Evolutionary conservation across 352 stramenopile genomes (phyloP).

Genomic region (Phytophthora kernoviae): DNA sequence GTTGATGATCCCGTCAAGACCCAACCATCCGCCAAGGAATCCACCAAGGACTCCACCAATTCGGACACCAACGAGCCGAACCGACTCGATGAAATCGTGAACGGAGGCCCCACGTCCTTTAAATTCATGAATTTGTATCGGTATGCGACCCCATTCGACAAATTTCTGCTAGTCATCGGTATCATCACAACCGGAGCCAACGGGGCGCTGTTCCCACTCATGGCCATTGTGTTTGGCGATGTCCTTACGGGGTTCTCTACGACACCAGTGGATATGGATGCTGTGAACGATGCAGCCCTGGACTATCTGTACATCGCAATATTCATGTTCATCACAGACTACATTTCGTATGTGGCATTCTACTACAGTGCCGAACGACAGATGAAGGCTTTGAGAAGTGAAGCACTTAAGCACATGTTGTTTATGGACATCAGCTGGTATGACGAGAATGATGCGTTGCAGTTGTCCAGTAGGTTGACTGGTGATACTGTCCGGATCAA

Average conservation of each 20-base stretch:
- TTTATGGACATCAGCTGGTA: conserved; percentile 52
- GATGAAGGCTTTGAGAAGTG: conserved; percentile 39
- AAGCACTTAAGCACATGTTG: conserved; percentile 45
- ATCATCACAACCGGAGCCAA: conserved; percentile 31
- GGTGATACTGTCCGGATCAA: conserved; percentile 47
- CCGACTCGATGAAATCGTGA: conserved; percentile 20
- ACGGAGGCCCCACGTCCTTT: conserved; percentile 31
- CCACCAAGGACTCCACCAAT: conserved; percentile 16
- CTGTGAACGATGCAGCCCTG: conserved; percentile 28
- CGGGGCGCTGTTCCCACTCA: conserved; percentile 43
- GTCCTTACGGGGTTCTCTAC: conserved; percentile 32
- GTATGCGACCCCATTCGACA: conserved; percentile 41
- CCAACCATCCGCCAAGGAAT: conserved; percentile 6
- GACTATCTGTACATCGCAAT: conserved; percentile 42
- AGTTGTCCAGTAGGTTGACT: conserved; percentile 36
- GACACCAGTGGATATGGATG: conserved; percentile 31
- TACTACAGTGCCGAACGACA: conserved; percentile 43
- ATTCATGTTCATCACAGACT: conserved; percentile 42
- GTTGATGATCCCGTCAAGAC: conserved; percentile 5
- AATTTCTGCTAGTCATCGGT: conserved; percentile 29
- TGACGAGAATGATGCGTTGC: conserved; percentile 35
- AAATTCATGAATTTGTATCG: conserved; percentile 42
- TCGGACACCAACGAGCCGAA: conserved; percentile 22
- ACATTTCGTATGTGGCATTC: conserved; percentile 38
- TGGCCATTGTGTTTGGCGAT: conserved; percentile 50